Percentiles rank a stretch among this genome's conserved stretches.
These are phyloP conservation scores for Teratosphaeria destructans DNA, from an alignment of 2,329 filamentous ascomycete species.

Conservation along the genomic window DNA sequence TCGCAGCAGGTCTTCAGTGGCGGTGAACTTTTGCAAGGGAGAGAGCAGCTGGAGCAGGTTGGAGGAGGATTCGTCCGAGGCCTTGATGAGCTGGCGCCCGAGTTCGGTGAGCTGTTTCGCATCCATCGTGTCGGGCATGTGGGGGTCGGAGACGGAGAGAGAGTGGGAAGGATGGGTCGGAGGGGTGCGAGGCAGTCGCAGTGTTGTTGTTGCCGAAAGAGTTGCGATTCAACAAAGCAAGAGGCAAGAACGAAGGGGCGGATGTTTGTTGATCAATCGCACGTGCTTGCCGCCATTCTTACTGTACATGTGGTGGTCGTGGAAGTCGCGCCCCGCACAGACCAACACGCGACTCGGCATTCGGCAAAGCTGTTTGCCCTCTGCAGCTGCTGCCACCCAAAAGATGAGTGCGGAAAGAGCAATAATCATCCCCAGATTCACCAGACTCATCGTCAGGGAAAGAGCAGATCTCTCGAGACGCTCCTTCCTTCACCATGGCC, in stretches of 20 bases:
- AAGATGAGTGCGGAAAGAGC: background rate
- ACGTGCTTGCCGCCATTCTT: background rate
- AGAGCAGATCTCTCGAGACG: background rate
- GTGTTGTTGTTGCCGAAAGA: background rate
- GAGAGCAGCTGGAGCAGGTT: conserved; percentile 65
- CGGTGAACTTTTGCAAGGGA: conserved; percentile 67
- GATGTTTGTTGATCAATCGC: background rate
- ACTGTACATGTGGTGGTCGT: background rate
- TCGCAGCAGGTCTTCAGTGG: conserved; percentile 82
- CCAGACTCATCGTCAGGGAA: background rate
- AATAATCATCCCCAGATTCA: background rate
- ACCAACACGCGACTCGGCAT: background rate
- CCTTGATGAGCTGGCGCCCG: conserved; percentile 72
- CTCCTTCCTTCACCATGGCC: background rate
- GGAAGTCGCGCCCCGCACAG: background rate
- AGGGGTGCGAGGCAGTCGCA: background rate
- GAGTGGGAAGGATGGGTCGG: background rate
- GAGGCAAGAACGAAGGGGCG: background rate
- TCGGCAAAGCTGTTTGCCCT: background rate
- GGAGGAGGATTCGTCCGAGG: conserved; percentile 59
- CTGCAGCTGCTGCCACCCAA: background rate
- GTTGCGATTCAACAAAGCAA: background rate
- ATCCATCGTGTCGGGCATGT: conserved; percentile 48
- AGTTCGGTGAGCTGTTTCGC: conserved; percentile 68
- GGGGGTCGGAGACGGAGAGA: background rate